Base-by-base conservation (phyloP, 345 rosid species). In the Cardamine occulta region DNA sequence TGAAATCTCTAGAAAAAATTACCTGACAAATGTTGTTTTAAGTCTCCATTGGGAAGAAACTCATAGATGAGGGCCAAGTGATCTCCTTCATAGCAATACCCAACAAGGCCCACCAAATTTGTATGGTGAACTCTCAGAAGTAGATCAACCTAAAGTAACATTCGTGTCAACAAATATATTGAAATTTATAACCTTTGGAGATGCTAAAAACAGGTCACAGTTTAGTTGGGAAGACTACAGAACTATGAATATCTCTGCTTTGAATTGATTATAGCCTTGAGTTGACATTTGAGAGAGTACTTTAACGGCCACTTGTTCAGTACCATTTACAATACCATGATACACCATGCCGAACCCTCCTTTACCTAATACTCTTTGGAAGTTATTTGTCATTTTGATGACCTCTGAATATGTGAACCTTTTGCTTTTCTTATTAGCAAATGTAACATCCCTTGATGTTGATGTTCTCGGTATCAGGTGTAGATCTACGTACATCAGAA, bases 281-380 rank as follows among this genome's bases (percentile, higher is more conserved):
- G 10, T 29, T 19, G 88, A 79, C 3, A 74, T 63, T 18, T 52
- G 44, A 65, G 87, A 85, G 1, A 85, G 78, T 59, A 85, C 5
- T 70, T 85, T 85, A 15, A 87, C 87, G 0, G 87, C 88, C 4
- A 87, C 88, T 13, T 83, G 67, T 35, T 40, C 23, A 31, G 65
- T 64, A 4, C 73, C 81, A 54, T 80, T 74, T 8, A 81, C 12
- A n/a, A 31, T 17, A 17, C 85, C 88, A 2, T 79, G 70, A 55
- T 52, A 84, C 18, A 86, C 88, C 17, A 64, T 44, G n/a, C 89
- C 88, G 5, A 83, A 86, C 11, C 84, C 86, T 54, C 88, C 88
- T 74, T 84, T 26, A 3, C 31, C 31, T 29, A 29, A 29, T 4
- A 29, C 31, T 29, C 31, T 29, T 29, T 29, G 31, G 31, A 29